A percentile compares a stretch with the other conserved stretches of the same genome.
Conservation (phyloP, 108 stramenopile species). For the Aurantiochytrium sp. region DNA sequence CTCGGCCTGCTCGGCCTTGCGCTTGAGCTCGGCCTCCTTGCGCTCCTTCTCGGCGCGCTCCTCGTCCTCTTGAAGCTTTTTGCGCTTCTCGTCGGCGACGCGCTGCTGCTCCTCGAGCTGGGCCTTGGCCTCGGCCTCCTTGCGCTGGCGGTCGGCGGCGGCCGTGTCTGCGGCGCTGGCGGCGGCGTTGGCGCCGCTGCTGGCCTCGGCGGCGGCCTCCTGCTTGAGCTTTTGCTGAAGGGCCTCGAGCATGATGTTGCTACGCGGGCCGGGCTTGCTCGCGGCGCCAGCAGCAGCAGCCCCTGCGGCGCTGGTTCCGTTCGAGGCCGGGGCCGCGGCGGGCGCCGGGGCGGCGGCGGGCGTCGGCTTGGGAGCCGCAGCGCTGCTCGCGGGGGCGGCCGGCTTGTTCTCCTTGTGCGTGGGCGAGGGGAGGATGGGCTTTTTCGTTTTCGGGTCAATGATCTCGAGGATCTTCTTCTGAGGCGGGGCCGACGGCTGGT, state of each 20-base stretch:
- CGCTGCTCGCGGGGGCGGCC: not conserved
- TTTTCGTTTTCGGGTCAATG: not conserved
- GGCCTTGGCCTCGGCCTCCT: conserved; percentile 29
- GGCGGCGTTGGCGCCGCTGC: not conserved
- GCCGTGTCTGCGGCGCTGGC: not conserved
- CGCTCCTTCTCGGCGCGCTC: conserved; percentile 19
- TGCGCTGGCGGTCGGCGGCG: not conserved
- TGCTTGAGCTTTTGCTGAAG: not conserved
- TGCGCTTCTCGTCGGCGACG: not conserved
- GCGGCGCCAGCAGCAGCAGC: not conserved
- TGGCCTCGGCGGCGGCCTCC: conserved; percentile 24
- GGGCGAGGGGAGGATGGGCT: not conserved
- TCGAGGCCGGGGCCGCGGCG: not conserved
- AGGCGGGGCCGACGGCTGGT: not conserved
- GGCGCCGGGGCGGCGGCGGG: not conserved
- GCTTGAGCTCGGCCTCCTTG: conserved; percentile 7
- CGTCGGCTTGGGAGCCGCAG: not conserved
- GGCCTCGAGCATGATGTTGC: conserved; percentile 12
- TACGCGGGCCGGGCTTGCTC: not conserved
- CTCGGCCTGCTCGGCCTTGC: not conserved
- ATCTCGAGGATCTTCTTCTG: not conserved
- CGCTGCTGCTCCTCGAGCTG: conserved; percentile 28
- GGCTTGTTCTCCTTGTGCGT: not conserved
- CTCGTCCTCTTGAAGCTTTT: conserved; percentile 29
- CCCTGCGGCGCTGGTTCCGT: not conserved